Percentiles rank a stretch among this genome's conserved stretches.
These are phyloP conservation scores for Bonnemaisonia californica DNA, from an alignment of 31 red algal species.

Conservation along the genomic window DNA sequence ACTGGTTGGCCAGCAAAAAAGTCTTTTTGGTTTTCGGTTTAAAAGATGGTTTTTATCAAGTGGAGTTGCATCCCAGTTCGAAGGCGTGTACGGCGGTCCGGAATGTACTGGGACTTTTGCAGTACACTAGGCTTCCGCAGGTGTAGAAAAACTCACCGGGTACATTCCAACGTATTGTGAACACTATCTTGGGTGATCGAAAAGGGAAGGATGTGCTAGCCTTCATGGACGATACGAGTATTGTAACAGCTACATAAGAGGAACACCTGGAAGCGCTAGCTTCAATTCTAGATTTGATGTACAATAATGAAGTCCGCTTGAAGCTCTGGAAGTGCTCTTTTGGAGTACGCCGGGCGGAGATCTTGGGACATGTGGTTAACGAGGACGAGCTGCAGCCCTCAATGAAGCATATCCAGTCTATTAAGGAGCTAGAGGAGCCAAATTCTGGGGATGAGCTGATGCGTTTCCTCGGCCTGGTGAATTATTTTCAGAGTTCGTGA, in stretches of 20 bases:
- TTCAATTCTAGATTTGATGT: not conserved
- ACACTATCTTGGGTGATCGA: conserved; percentile 15
- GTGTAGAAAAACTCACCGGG: conserved; percentile 34
- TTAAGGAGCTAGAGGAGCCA: conserved; percentile 22
- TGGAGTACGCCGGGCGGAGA: conserved; percentile 10
- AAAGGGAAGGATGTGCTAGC: conserved; percentile 18
- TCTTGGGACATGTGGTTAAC: conserved; percentile 17
- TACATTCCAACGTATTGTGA: conserved; percentile 41
- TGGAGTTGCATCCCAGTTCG: conserved; percentile 11
- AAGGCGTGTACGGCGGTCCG: conserved; percentile 19
- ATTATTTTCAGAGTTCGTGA: conserved; percentile 14
- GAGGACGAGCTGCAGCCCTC: not conserved
- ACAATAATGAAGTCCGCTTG: not conserved
- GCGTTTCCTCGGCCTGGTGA: conserved; percentile 16
- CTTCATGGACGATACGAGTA: conserved; percentile 18
- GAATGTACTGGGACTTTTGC: conserved; percentile 28
- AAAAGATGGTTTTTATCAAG: conserved; percentile 46
- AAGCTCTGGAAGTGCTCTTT: conserved; percentile 28
- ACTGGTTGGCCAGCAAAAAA: conserved; percentile 33
- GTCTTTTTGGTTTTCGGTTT: conserved; percentile 33
- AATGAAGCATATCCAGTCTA: conserved; percentile 7
- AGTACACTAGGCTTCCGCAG: conserved; percentile 45
- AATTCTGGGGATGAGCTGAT: not conserved
- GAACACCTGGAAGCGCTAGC: conserved; percentile 22
- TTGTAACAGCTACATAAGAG: conserved; percentile 8